These are phyloP conservation scores for Rhizopus microsporus DNA, from an alignment of 371 early-diverging fungal genomes.

Conservation along the genomic window DNA sequence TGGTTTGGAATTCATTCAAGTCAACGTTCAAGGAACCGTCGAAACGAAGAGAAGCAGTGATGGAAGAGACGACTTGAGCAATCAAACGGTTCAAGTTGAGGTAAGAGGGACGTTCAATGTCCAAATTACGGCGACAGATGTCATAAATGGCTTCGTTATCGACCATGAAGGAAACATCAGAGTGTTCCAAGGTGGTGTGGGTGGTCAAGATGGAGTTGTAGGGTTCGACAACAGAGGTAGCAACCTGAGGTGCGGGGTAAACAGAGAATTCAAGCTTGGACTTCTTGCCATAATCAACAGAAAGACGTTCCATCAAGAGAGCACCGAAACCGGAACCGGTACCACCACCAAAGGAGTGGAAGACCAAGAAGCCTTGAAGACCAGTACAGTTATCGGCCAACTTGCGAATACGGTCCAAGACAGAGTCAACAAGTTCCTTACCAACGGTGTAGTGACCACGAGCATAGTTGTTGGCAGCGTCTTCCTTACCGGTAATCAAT, in stretches of 20 bases:
- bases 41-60: constrained; percentile 99
- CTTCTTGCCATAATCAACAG: constrained; percentile 97
- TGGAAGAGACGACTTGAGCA: constrained; percentile 99
- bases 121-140: constrained; percentile 97
- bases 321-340: constrained; percentile 99
- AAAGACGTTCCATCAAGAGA: constrained; percentile 94
- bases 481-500: constrained; percentile 98
- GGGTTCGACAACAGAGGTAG: constrained; percentile 98
- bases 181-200: constrained; percentile 98
- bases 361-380: constrained; percentile 96
- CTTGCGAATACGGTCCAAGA: constrained; percentile 97
- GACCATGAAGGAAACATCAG: constrained; percentile 99
- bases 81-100: constrained; percentile 97
- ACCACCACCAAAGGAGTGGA: constrained; percentile 99
- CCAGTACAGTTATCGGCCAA: constrained; percentile 98
- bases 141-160: constrained; percentile 99
- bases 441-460: constrained; percentile 99
- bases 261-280: constrained; percentile 98
- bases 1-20: constrained; percentile 95
- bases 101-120: constrained; percentile 96
- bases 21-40: constrained; percentile 95
- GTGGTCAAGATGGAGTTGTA: constrained; percentile 99
- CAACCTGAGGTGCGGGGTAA: constrained; percentile 98
- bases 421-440: constrained; percentile 96
- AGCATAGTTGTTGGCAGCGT: constrained; percentile 99